These are phyloP conservation scores for Beauveria scarabaeidicola DNA, from an alignment of 2,329 filamentous ascomycete genomes.

Conservation along the genomic window DNA sequence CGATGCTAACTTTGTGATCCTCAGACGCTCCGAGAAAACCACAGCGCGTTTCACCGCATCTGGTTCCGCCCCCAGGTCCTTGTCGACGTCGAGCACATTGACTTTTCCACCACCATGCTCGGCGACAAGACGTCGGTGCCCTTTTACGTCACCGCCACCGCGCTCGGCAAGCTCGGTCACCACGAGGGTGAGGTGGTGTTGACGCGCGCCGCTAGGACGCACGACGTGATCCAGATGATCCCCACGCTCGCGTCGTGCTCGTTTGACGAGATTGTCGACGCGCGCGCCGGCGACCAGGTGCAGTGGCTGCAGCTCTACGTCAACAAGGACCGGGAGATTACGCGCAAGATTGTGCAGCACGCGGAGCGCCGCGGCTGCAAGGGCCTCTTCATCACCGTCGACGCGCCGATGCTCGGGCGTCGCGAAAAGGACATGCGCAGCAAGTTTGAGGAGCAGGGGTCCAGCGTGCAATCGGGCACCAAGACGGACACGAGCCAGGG, in stretches of 20 bases:
- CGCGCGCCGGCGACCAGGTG: conserved; percentile 65
- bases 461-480: conserved; percentile 70
- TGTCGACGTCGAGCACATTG: conserved; percentile 79
- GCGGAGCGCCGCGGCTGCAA: conserved; percentile 89
- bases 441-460: conserved; percentile 80
- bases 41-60: conserved; percentile 91
- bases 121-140: conserved; percentile 76
- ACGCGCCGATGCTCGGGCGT: conserved; percentile 89
- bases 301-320: conserved; percentile 98
- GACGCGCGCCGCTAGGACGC: conserved; percentile 72
- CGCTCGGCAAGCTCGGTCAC: conserved; percentile 88
- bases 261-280: conserved; percentile 95
- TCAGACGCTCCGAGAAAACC: conserved; percentile 90
- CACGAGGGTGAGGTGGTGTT: conserved; percentile 90
- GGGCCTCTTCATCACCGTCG: conserved; percentile 95
- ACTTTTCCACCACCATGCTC: conserved; percentile 88
- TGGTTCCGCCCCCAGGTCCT: conserved; percentile 90
- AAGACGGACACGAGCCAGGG: conserved; percentile 81
- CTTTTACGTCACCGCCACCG: conserved; percentile 94
- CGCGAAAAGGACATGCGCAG: conserved; percentile 96
- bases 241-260: conserved; percentile 93
- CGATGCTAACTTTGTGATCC: too few species aligned
- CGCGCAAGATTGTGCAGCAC: conserved; percentile 80
- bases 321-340: conserved; percentile 90
- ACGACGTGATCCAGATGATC: conserved; percentile 96